Base-by-base conservation (phyloP, 805 yeast species). In the Kazachstania kunashirensis region DNA sequence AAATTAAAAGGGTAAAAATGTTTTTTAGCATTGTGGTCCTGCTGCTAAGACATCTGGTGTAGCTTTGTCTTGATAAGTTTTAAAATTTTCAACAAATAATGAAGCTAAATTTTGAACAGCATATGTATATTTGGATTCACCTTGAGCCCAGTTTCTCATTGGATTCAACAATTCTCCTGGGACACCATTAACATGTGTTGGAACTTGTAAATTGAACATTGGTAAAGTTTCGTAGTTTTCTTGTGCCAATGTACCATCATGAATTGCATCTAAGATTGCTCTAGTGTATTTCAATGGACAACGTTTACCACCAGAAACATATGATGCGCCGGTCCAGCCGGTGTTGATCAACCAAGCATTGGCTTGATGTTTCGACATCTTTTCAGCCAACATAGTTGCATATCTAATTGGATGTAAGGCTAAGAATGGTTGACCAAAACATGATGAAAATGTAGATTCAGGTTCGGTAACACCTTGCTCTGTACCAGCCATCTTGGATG, bases 401-500 rank as follows among this genome's bases (percentile, higher is more conserved):
- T 89, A 89, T 65, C 79, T 81, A 88, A 89, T 89, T 63, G 98
- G 98, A 67, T 89, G 98, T 63, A 89, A 71, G 24, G 89, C 96
- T 67, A 89, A 72, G 82, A 89, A 89, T 47, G 98, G 98, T 71
- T 89, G 97, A 59, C 97, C 98, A 63, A 88, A 89, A 71, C 98
- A 89, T 37, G 98, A 95, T 44, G 95, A 84, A 77, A 89, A 89
- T 14, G 96, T 85, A 39, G 96, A 95, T 65, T 84, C 86, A 44
- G 98, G 97, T 69, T 89, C 96, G 45, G 96, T 88, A 48, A 89
- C 84, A 66, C 98, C 98, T 63, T 84, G 94, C 68, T 89, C 98
- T 37, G 98, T 89, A 63, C 97, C 97, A 44, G 98, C 96, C 95
- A 89, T 89, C 77, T 92, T 89, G 39, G 97, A 89, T 44, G 98